Base-by-base conservation (phyloP, 352 stramenopile genomes). In the Phytopythium montanum region DNA sequence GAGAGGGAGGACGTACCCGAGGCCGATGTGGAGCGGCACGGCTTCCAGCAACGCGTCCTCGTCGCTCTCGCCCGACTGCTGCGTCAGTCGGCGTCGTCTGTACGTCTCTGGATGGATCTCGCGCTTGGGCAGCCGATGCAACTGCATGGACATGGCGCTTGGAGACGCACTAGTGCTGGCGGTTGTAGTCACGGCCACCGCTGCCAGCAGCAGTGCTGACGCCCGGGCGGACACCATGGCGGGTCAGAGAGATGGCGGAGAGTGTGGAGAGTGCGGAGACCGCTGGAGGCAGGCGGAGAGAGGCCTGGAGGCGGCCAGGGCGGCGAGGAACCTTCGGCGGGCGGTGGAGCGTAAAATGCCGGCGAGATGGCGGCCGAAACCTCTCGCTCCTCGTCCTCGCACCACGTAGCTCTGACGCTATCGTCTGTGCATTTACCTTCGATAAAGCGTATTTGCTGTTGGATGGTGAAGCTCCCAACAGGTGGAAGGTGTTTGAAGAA, bases 1-100 rank as follows among this genome's bases (percentile, higher is more conserved):
- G n/a, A n/a, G n/a, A n/a, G n/a, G n/a, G n/a, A n/a, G n/a, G n/a
- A n/a, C 69, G 46, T 59, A 88, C 78, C 78, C 82, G 49, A 90
- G 73, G 48, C 81, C 84, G 2, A 81, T 65, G 54, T 90, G 79
- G 26, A 93, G 60, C 45, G 84, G 84, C 25, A 93, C 72, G 33
- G 76, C 54, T 56, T 91, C 75, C 29, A 83, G 68, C 25, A 38
- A 25, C 21, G 21, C 60, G 18, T 74, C 64, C n/a, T 80, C 63
- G 23, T 39, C 65, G 12, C 59, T 53, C 44, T 68, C 65, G 21
- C 16, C 23, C 31, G 26, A 31, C 4, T 52, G 45, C 45, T 56
- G 51, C 26, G 49, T 46, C 26, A 75, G 59, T 1, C 81, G 64
- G 4, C 81, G 76, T 31, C 81, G 70, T 19, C 64, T 36, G 64